A percentile compares a stretch with the other conserved stretches of the same genome.
Evolutionary conservation across 108 stramenopile species (phyloP).

Genomic region (Discostella pseudostelligera): DNA sequence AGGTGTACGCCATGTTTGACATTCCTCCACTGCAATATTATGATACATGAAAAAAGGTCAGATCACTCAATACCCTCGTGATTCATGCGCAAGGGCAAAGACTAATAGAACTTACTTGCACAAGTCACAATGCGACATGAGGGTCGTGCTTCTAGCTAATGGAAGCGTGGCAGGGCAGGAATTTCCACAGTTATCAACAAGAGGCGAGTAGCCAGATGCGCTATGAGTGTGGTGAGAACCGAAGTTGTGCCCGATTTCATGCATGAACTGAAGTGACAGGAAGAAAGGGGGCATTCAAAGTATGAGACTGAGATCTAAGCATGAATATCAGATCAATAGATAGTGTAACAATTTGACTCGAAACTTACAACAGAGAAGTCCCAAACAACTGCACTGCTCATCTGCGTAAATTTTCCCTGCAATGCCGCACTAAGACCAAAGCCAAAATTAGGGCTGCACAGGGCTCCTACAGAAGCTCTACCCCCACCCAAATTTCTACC

Average conservation of each 20-base stretch:
- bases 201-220: neutral
- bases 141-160: neutral
- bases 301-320: no score
- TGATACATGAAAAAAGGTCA: no score
- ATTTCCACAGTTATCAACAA: slow-evolving; percentile 8
- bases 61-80: no score
- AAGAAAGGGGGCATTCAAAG: no score
- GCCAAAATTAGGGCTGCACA: neutral
- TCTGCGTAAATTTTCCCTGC: neutral
- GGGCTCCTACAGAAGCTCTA: neutral
- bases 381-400: slow-evolving; percentile 6
- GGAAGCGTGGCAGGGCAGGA: slow-evolving; percentile 3
- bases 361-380: slow-evolving; percentile 1
- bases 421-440: slow-evolving; percentile 2
- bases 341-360: no score
- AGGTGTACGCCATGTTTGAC: slow-evolving; percentile 2
- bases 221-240: slow-evolving; percentile 6
- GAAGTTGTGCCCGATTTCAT: slow-evolving; percentile 6
- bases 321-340: no score
- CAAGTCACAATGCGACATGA: slow-evolving; percentile 11
- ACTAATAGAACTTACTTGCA: no score
- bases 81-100: no score
- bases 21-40: neutral
- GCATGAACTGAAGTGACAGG: neutral
- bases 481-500: neutral